Evolutionary conservation across 208 protist species (phyloP), one percentile per base, ranked within the genome.

Genomic region (Crithidia thermophila): DNA sequence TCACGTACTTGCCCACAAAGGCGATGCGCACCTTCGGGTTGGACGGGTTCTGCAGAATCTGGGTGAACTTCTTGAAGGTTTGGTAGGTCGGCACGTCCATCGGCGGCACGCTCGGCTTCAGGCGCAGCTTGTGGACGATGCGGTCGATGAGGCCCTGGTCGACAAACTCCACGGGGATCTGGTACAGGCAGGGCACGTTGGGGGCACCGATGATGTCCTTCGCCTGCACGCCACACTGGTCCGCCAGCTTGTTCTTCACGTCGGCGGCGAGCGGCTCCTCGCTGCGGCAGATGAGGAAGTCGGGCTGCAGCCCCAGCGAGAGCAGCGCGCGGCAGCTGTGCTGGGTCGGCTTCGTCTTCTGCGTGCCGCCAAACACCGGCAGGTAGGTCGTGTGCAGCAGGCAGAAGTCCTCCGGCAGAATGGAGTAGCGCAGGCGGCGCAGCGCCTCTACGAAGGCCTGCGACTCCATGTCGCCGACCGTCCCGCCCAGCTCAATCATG

Each of bases 341-440:
- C 85, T 99, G 99, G 2, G 98, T 99, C 28, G 99, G 99, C 88
- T 99, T 99, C 40, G 99, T 99, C 89, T 99, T 99, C 78, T 99
- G 97, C 79, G 99, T 98, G 28, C 98, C 98, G 10, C 87, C 81
- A 68, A 97, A 96, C 10, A 93, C 87, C 23, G 93, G 93, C 14
- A 97, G 85, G 70, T 95, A 96, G 23, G 88, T 95, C 21, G 84
- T 94, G 79, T 96, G 90, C 34, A 97, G 72, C 5, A 96, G 71
- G 55, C 90, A 96, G 66, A 97, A 93, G 67, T 94, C 87, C 68
- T 93, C 70, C 14, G 89, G 87, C 25, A 75, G 65, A 60, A 97
- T 87, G 28, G 78, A 88, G 68, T 85, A 88, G 47, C 90, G 87
- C 64, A 97, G 80, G n/a, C 87, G 85, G 56, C 91, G 87, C 52